These are phyloP conservation scores for Coemansia pectinata DNA, from an alignment of 192 early-diverging fungal species.

Conservation along the genomic window DNA sequence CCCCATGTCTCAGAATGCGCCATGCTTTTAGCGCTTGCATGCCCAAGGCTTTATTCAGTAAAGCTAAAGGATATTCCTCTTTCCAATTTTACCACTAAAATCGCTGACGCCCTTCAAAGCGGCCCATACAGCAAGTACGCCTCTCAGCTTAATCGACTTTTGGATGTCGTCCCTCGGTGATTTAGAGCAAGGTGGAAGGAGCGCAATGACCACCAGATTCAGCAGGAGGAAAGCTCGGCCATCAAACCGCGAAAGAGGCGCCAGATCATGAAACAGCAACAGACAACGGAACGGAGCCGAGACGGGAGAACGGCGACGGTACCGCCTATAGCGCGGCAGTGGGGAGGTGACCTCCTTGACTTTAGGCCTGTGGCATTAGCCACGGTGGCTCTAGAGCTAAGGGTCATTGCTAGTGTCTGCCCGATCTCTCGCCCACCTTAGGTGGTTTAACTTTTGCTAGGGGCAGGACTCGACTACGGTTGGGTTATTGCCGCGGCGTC, in stretches of 20 bases:
- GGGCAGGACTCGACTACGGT: no score
- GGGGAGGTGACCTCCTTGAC: neutral
- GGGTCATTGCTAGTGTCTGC: no score
- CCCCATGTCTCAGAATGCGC: neutral
- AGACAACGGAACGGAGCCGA: neutral
- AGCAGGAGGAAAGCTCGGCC: neutral
- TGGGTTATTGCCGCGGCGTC: no score
- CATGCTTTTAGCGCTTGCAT: neutral
- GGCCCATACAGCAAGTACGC: neutral
- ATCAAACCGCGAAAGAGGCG: neutral
- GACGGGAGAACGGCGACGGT: neutral
- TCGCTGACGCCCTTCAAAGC: neutral
- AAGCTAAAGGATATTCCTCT: neutral
- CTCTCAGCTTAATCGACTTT: neutral
- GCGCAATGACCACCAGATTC: neutral
- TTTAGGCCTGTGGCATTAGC: neutral
- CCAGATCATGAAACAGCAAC: neutral
- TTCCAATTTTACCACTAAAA: neutral
- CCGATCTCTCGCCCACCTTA: no score
- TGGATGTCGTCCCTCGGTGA: no score
- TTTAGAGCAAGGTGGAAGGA: neutral
- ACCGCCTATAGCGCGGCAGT: neutral
- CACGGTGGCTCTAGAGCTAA: no score
- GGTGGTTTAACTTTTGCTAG: no score
- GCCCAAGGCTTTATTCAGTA: neutral